These are phyloP conservation scores for Dactylellina parvicollis DNA, from an alignment of 2,329 filamentous ascomycete genomes.

Conservation along the genomic window DNA sequence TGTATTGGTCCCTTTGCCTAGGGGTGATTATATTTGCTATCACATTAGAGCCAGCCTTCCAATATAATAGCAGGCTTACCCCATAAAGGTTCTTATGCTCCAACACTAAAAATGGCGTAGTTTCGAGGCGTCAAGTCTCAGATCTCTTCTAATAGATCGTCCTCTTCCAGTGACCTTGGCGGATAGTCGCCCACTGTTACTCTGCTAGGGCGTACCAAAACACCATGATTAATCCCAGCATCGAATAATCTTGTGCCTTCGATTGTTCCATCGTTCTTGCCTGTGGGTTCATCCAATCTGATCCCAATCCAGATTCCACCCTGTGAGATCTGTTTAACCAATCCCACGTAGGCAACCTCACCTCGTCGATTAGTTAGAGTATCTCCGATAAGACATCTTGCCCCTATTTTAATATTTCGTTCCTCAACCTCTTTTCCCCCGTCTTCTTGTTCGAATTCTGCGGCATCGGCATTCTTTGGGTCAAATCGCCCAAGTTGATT, in stretches of 20 bases:
- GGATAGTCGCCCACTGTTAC: constrained; percentile 80
- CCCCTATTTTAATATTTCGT: constrained; percentile 73
- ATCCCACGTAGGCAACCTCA: constrained; percentile 75
- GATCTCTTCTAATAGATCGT: constrained; percentile 80
- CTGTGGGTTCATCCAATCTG: constrained; percentile 79
- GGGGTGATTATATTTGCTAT: too few relatives aligned
- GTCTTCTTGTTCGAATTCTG: constrained; percentile 76
- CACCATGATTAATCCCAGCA: constrained; percentile 74
- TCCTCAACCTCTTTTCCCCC: constrained; percentile 75
- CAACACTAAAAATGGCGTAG: too few relatives aligned
- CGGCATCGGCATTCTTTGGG: constrained; percentile 78
- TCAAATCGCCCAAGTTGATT: constrained; percentile 97
- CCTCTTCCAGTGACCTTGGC: constrained; percentile 61
- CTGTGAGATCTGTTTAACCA: constrained; percentile 77
- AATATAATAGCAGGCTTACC: too few relatives aligned
- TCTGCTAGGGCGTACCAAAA: constrained; percentile 80
- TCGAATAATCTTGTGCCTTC: constrained; percentile 74
- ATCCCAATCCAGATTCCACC: constrained; percentile 77
- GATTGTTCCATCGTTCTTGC: constrained; percentile 83
- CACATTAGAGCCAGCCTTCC: too few relatives aligned
- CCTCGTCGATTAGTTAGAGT: constrained; percentile 75
- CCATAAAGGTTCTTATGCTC: too few relatives aligned
- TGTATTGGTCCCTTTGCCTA: too few relatives aligned
- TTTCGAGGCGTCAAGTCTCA: constrained; percentile 62
- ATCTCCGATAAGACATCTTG: constrained; percentile 72